These are phyloP conservation scores for Fusarium kyushuense DNA, from an alignment of 2,329 filamentous ascomycete species.

Conservation along the genomic window DNA sequence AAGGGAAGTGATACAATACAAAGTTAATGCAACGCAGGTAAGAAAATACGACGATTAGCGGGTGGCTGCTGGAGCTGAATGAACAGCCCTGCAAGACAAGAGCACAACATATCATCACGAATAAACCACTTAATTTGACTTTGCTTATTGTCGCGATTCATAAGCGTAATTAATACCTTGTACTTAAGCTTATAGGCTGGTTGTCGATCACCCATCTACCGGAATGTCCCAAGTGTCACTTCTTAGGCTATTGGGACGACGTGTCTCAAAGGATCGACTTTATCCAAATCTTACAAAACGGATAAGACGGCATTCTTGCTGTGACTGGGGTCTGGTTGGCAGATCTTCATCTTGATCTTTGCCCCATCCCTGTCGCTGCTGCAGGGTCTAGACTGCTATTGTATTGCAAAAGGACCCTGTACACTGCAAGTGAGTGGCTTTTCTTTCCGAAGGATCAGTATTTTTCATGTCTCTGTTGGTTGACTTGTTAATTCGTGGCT, in stretches of 20 bases:
- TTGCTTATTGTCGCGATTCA: too few species aligned
- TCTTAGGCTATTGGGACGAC: constrained; percentile 5
- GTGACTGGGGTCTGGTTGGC: constrained; percentile 6
- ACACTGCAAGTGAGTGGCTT: neutral
- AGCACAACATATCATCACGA: neutral
- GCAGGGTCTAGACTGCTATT: constrained; percentile 14
- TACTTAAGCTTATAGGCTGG: constrained; percentile 28
- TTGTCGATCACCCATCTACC: constrained; percentile 18
- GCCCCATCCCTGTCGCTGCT: constrained; percentile 9
- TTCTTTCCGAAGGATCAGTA: constrained; percentile 15
- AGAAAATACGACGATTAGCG: constrained; percentile 14
- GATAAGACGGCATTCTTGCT: constrained; percentile 32
- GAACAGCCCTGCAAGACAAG: neutral
- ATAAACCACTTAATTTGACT: neutral
- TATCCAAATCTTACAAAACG: constrained; percentile 15
- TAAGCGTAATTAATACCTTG: constrained; percentile 4
- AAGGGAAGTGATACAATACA: constrained; percentile 3
- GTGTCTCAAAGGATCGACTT: constrained; percentile 7
- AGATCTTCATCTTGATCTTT: constrained; percentile 34
- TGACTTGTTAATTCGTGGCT: neutral
- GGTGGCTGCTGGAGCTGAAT: constrained; percentile 22
- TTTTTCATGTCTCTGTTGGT: neutral
- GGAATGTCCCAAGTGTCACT: neutral
- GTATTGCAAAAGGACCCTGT: constrained; percentile 30
- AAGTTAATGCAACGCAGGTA: neutral